Conservation (phyloP, 2,329 filamentous ascomycete genomes). For the Phyllosticta ampelicida region DNA sequence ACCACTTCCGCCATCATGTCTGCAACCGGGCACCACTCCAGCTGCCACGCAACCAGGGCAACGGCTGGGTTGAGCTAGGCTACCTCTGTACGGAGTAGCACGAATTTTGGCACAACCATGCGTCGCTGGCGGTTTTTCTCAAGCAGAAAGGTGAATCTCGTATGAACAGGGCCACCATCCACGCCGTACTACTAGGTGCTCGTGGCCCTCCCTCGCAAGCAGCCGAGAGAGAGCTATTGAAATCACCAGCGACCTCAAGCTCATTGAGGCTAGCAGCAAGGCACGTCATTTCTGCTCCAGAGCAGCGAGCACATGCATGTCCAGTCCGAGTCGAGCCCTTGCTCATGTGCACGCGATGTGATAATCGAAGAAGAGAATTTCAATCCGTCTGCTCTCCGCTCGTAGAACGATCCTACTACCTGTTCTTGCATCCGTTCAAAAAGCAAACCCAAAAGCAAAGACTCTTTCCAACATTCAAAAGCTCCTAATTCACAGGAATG, state of each 20-base stretch:
- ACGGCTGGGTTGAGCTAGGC: not conserved
- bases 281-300: not conserved
- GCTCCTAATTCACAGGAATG: not conserved
- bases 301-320: too few relatives aligned
- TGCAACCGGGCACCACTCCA: not conserved
- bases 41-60: not conserved
- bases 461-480: not conserved
- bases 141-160: too few relatives aligned
- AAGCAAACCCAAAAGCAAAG: not conserved
- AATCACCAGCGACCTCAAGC: conserved; percentile 96
- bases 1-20: not conserved
- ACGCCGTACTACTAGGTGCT: too few relatives aligned
- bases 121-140: not conserved
- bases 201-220: too few relatives aligned
- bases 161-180: not conserved
- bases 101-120: not conserved
- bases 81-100: not conserved
- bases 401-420: not conserved
- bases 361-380: not conserved
- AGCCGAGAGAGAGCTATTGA: conserved; percentile 56
- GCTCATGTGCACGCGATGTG: not conserved
- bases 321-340: not conserved
- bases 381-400: not conserved
- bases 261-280: conserved; percentile 84
- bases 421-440: not conserved